phyloP scores from a whole-genome alignment of 495 filamentous ascomycete genomes.

The Tuber magnatum region DNA sequence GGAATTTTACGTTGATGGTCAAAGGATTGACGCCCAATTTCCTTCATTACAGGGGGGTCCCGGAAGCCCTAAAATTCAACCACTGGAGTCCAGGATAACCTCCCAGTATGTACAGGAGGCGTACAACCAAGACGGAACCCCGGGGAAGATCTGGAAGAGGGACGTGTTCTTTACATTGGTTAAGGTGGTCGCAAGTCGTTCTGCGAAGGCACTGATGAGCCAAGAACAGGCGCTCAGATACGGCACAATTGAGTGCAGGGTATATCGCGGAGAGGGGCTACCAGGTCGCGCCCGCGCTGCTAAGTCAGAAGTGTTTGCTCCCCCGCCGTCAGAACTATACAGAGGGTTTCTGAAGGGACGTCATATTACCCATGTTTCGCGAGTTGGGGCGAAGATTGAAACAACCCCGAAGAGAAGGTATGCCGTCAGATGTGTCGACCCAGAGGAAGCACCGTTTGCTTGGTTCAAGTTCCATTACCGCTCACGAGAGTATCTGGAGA shows the following conservation, averaged over 20 bases:
- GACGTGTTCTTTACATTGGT: slow-evolving; percentile 34
- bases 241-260: slow-evolving; percentile 37
- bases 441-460: slow-evolving; percentile 27
- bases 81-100: slow-evolving; percentile 31
- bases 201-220: neutral
- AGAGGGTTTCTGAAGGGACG: slow-evolving; percentile 8
- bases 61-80: slow-evolving; percentile 17
- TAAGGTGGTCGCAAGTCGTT: slow-evolving; percentile 2
- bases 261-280: slow-evolving; percentile 26
- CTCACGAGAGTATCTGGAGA: slow-evolving; percentile 11
- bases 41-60: slow-evolving; percentile 10
- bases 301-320: slow-evolving; percentile 14
- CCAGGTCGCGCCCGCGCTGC: slow-evolving; percentile 20
- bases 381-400: slow-evolving; percentile 27
- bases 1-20: slow-evolving; percentile 35
- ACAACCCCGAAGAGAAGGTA: slow-evolving; percentile 15
- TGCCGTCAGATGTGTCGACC: slow-evolving; percentile 30
- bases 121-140: neutral
- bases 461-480: slow-evolving; percentile 35
- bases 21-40: slow-evolving; percentile 35
- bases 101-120: slow-evolving; percentile 27
- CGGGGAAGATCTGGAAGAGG: slow-evolving; percentile 20
- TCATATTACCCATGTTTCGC: slow-evolving; percentile 21
- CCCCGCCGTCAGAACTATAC: slow-evolving; percentile 2
- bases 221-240: slow-evolving; percentile 8